Evolutionary conservation across 2,329 filamentous ascomycete species (phyloP).

Genomic region (Sarocladium strictum): DNA sequence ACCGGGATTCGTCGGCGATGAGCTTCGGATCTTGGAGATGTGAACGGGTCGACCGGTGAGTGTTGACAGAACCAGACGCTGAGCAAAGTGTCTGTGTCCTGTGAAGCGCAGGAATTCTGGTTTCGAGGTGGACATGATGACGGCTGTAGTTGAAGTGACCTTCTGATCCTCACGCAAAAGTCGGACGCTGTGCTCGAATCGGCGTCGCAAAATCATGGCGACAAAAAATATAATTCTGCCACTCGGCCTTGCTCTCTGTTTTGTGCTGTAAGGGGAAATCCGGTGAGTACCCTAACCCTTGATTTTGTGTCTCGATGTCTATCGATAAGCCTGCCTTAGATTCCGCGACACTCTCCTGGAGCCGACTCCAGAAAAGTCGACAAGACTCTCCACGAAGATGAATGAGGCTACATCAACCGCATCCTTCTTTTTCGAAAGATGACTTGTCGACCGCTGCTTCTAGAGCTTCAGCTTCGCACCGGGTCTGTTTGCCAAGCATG

Average conservation of each 20-base stretch:
- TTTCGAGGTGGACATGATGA: slow-evolving; percentile 34
- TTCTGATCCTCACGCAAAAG: slow-evolving; percentile 10
- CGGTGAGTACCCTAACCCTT: slow-evolving; percentile 19
- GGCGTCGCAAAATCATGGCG: slow-evolving; percentile 9
- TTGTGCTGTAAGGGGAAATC: slow-evolving; percentile 10
- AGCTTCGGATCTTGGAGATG: slow-evolving; percentile 88
- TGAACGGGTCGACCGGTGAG: slow-evolving; percentile 84
- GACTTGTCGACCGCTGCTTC: slow-evolving; percentile 28
- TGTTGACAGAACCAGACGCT: slow-evolving; percentile 83
- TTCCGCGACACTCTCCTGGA: not conserved
- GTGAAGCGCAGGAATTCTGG: slow-evolving; percentile 68
- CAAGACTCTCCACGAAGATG: not conserved
- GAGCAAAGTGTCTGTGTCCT: slow-evolving; percentile 73
- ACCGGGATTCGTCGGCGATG: slow-evolving; percentile 79
- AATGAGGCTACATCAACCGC: not conserved
- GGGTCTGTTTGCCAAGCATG: slow-evolving; percentile 33
- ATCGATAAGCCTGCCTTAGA: slow-evolving; percentile 3
- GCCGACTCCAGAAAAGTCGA: slow-evolving; percentile 17
- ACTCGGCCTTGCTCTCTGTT: not conserved
- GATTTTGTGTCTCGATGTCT: not conserved
- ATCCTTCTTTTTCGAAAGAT: slow-evolving; percentile 19
- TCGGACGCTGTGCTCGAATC: too few relatives aligned
- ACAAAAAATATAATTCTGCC: slow-evolving; percentile 35
- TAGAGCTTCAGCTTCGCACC: slow-evolving; percentile 28
- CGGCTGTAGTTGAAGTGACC: not conserved